These are phyloP conservation scores for Nannochloropsis oceanica DNA, from an alignment of 108 stramenopile species.

Conservation along the genomic window DNA sequence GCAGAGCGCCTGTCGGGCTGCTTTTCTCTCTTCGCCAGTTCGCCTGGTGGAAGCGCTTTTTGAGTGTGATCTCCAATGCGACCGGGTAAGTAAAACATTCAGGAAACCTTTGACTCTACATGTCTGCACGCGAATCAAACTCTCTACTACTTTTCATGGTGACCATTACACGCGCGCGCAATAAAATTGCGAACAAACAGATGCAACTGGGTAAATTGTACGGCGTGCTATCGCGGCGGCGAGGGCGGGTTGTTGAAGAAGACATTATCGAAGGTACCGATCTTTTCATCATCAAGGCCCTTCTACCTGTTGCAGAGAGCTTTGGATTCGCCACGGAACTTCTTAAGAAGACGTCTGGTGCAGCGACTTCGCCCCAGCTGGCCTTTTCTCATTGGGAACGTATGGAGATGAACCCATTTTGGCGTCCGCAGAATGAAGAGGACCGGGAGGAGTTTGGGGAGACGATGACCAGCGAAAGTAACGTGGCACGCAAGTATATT, in stretches of 20 bases:
- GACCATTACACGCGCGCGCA: no score
- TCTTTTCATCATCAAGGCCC: constrained; percentile 35
- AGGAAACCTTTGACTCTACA: no score
- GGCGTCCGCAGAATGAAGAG: constrained; percentile 39
- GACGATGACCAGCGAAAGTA: constrained; percentile 16
- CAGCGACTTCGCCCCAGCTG: constrained; percentile 45
- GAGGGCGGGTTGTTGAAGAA: constrained; percentile 27
- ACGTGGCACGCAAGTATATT: constrained; percentile 32
- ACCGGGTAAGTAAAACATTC: constrained; percentile 6
- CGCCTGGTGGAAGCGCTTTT: constrained; percentile 42
- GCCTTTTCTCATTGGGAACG: constrained; percentile 41
- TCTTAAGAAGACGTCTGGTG: constrained; percentile 39
- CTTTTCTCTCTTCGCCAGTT: constrained; percentile 2
- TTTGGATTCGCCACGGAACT: constrained; percentile 43
- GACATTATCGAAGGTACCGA: constrained; percentile 42
- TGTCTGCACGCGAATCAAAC: neutral
- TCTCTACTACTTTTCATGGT: neutral
- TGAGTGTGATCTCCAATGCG: constrained; percentile 6
- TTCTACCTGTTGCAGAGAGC: constrained; percentile 36
- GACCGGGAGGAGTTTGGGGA: constrained; percentile 46
- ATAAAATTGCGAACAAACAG: neutral
- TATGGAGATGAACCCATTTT: constrained; percentile 44
- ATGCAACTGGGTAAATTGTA: constrained; percentile 44
- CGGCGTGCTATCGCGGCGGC: constrained; percentile 34
- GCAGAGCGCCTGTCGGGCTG: constrained; percentile 18